These are phyloP conservation scores for Xylaria nigripes DNA, from an alignment of 495 filamentous ascomycete species.

Conservation along the genomic window DNA sequence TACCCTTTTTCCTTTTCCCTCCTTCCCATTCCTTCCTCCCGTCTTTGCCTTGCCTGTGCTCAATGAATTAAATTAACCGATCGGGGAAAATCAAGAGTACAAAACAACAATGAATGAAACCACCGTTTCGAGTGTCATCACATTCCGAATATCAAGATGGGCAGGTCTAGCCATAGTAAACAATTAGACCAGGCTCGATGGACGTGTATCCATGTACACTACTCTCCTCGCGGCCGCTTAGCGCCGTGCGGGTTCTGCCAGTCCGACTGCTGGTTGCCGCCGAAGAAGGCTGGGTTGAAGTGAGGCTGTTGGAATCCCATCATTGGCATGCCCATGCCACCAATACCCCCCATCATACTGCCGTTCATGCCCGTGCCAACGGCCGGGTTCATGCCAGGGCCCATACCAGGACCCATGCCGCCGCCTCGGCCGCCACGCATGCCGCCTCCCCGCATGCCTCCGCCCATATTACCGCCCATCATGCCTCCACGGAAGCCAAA, in stretches of 20 bases:
- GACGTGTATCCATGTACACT: constrained; percentile 6
- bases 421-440: constrained; percentile 59
- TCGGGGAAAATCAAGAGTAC: too few species aligned
- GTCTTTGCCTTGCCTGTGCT: neutral
- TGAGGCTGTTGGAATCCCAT: constrained; percentile 61
- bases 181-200: neutral
- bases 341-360: constrained; percentile 49
- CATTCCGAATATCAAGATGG: neutral
- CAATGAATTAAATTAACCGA: neutral
- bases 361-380: constrained; percentile 43
- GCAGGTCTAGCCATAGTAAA: neutral
- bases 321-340: constrained; percentile 54
- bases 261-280: constrained; percentile 44
- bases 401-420: constrained; percentile 60
- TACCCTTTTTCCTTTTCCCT: too few species aligned
- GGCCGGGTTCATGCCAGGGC: constrained; percentile 43
- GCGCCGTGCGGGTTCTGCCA: constrained; percentile 79
- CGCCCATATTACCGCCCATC: constrained; percentile 42
- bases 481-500: constrained; percentile 45
- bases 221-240: constrained; percentile 67
- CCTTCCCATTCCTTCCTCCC: neutral
- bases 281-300: constrained; percentile 80
- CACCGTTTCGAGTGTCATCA: too few species aligned
- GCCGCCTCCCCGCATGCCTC: constrained; percentile 47
- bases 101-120: too few species aligned